Evolutionary conservation across 2,329 filamentous ascomycete genomes (phyloP).

Genomic region (Karstenula rhodostoma): DNA sequence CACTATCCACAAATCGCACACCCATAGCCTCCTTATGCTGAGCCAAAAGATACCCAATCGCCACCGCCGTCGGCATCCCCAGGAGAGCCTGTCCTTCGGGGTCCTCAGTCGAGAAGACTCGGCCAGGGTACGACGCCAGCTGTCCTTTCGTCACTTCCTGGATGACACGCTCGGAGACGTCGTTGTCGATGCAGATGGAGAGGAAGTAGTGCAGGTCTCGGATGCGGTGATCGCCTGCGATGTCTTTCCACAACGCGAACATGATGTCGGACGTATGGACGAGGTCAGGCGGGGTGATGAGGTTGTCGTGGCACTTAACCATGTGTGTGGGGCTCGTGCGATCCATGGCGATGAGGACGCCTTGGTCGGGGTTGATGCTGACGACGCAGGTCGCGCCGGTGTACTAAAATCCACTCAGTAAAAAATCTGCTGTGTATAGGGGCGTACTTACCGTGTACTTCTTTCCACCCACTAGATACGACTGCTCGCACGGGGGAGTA

Average conservation of each 20-base stretch:
- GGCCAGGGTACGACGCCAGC: neutral
- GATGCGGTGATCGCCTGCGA: neutral
- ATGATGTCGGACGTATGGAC: neutral
- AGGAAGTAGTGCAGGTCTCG: neutral
- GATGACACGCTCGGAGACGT: neutral
- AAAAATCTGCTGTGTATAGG: neutral
- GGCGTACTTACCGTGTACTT: neutral
- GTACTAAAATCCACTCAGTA: neutral
- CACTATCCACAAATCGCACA: neutral
- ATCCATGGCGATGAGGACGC: neutral
- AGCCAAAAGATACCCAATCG: neutral
- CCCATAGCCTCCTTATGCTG: neutral
- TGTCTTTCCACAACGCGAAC: neutral
- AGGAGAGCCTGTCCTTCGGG: neutral
- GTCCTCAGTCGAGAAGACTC: neutral
- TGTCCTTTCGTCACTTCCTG: neutral
- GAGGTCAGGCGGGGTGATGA: neutral
- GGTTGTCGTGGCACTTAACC: neutral
- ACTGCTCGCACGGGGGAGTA: neutral
- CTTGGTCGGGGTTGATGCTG: neutral
- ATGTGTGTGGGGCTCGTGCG: neutral
- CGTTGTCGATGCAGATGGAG: neutral
- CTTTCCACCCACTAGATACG: neutral
- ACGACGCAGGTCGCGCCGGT: neutral
- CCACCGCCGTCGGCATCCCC: slow-evolving; percentile 1